phyloP scores from a whole-genome alignment of 148 eudicot species.

The Polygonum aviculare region DNA sequence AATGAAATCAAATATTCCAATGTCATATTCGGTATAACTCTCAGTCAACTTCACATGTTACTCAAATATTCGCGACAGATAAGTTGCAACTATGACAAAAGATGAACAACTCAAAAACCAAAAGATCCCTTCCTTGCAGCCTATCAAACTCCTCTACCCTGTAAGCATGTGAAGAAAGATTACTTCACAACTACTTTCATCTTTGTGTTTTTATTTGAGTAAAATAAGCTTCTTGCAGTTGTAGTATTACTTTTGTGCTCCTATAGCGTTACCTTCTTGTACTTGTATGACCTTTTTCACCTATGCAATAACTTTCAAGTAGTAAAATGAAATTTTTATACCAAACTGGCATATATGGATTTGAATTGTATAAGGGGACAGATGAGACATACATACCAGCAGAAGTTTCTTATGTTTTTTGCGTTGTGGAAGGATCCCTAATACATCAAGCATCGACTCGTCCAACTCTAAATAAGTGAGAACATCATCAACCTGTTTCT shows the following conservation, averaged over 20 bases:
- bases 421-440: conserved; percentile 91
- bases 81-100: neutral
- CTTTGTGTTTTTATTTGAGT: neutral
- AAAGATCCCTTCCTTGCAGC: neutral
- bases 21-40: neutral
- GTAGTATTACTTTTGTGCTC: too few species aligned
- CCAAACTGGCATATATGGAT: neutral
- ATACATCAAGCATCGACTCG: conserved; percentile 91
- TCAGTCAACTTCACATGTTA: neutral
- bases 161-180: neutral
- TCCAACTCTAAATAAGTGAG: conserved; percentile 59
- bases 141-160: neutral
- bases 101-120: neutral
- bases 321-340: neutral
- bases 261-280: neutral
- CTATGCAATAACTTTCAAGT: neutral
- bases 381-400: conserved; percentile 44
- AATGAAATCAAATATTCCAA: neutral
- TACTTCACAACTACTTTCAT: neutral
- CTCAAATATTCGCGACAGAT: neutral
- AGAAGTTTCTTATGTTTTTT: conserved; percentile 89
- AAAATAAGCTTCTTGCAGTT: too few species aligned
- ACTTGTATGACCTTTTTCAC: neutral
- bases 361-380: neutral
- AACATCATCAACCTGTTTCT: conserved; percentile 8